Percentiles rank a stretch among this genome's conserved stretches.
phyloP scores from a whole-genome alignment of 176 grass and related monocot species.

The Juncus effusus region DNA sequence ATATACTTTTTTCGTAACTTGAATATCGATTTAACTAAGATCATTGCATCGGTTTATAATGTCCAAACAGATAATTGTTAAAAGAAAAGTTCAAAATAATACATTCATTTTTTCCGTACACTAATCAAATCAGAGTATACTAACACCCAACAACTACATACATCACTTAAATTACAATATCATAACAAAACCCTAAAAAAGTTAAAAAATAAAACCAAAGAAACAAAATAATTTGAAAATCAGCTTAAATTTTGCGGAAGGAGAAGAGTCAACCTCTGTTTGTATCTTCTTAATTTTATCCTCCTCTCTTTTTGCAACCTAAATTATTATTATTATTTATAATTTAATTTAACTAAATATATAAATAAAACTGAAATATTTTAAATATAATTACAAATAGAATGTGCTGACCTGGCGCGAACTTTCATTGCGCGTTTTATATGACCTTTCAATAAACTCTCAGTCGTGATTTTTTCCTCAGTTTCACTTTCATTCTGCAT shows the following conservation, averaged over 20 bases:
- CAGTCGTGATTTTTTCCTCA: slow-evolving; percentile 14
- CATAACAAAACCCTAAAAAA: too few species aligned
- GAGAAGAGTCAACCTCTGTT: slow-evolving; percentile 25
- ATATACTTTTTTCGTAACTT: too few species aligned
- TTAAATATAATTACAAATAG: slow-evolving; percentile 2
- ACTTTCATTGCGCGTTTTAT: slow-evolving; percentile 16
- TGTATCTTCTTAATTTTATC: slow-evolving; percentile 11
- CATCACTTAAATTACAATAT: too few species aligned
- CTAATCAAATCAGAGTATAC: too few species aligned
- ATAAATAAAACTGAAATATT: background rate
- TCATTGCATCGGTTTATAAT: too few species aligned
- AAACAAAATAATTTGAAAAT: too few species aligned
- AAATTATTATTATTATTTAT: slow-evolving; percentile 1
- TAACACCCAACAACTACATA: too few species aligned
- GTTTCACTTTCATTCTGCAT: slow-evolving; percentile 4
- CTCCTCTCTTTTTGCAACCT: slow-evolving; percentile 22
- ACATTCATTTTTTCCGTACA: too few species aligned
- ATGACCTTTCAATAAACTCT: slow-evolving; percentile 19
- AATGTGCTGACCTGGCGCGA: slow-evolving; percentile 15
- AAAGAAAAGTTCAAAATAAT: too few species aligned
- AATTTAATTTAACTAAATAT: background rate
- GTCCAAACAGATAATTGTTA: too few species aligned
- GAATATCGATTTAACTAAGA: too few species aligned
- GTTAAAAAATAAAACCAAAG: too few species aligned
- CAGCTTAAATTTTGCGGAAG: background rate